Evolutionary conservation across 2,329 filamentous ascomycete genomes (phyloP).

Genomic region (Zymoseptoria ardabiliae): DNA sequence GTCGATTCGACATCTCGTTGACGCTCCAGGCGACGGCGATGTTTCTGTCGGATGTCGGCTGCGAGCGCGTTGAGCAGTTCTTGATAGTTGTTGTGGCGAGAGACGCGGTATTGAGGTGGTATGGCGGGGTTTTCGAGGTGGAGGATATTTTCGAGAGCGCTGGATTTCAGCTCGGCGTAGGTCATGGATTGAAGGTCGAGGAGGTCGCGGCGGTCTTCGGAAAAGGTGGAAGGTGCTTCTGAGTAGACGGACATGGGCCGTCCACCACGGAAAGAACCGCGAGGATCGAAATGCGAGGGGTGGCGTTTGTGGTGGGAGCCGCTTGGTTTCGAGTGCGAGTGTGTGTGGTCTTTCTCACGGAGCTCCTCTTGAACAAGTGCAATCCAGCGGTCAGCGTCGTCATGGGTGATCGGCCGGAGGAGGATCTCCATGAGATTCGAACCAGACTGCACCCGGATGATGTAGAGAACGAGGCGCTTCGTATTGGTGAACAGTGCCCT

Average conservation of each 20-base stretch:
- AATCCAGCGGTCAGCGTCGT: constrained; percentile 87
- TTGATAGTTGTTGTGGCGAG: constrained; percentile 82
- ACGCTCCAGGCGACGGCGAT: constrained; percentile 81
- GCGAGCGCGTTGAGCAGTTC: constrained; percentile 97
- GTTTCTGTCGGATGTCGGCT: constrained; percentile 94
- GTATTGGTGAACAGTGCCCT: constrained; percentile 97
- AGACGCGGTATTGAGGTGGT: constrained; percentile 61
- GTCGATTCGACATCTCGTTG: constrained; percentile 85
- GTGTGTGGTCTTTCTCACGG: constrained; percentile 31
- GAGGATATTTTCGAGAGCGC: constrained; percentile 89
- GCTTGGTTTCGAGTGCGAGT: constrained; percentile 24
- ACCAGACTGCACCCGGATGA: constrained; percentile 91
- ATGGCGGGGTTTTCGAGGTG: constrained; percentile 63
- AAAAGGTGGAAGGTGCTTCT: constrained; percentile 32
- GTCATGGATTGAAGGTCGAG: constrained; percentile 83
- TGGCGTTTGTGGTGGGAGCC: constrained; percentile 16
- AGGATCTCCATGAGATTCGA: constrained; percentile 91
- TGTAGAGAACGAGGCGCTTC: constrained; percentile 93
- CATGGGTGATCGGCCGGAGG: constrained; percentile 75
- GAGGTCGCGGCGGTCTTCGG: constrained; percentile 42
- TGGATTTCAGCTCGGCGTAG: constrained; percentile 88
- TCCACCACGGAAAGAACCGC: constrained; percentile 23
- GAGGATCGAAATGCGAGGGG: constrained; percentile 25
- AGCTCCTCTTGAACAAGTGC: constrained; percentile 77
- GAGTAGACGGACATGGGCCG: constrained; percentile 34